Evolutionary conservation across 371 early-diverging fungal genomes (phyloP), one percentile per base, ranked within the genome.

Genomic region (Syncephalis fuscata): DNA sequence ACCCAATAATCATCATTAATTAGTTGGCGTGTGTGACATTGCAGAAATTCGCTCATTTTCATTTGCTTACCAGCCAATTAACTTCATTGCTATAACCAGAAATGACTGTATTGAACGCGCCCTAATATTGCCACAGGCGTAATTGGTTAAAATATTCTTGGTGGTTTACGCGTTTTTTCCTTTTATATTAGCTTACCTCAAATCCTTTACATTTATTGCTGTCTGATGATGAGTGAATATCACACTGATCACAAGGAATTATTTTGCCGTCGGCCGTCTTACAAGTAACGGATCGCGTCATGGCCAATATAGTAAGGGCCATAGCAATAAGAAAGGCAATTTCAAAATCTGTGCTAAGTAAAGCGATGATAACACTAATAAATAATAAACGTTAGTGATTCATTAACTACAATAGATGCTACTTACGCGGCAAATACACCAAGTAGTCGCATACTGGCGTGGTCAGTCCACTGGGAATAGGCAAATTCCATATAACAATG

Each of bases 21-120:
- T n/a, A n/a, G n/a, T n/a, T n/a, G n/a, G n/a, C n/a, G n/a, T n/a
- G n/a, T n/a, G n/a, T n/a, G n/a, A n/a, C n/a, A n/a, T n/a, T n/a
- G n/a, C n/a, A n/a, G n/a, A n/a, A n/a, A n/a, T n/a, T n/a, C n/a
- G n/a, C n/a, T n/a, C n/a, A n/a, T n/a, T n/a, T n/a, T n/a, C n/a
- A n/a, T n/a, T n/a, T n/a, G n/a, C n/a, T n/a, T 19, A 81, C 70
- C 23, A 81, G 59, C 80, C 80, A 81, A 1, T 70, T 67, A 2
- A 80, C 70, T 1, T 70, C 63, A 48, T 68, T 74, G 2, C 74
- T 67, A 38, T 77, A 77, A 0, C 80, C 78, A 16, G 67, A 65
- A 0, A 76, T 48, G 0, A 72, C 68, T 20, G 64, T 68, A 5
- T 66, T 58, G 54, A 78, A 76, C 14, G 75, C 60, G 16, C 48